Evolutionary conservation across 768 basidiomycete species (phyloP).

Genomic region (Auriculariales sp.): DNA sequence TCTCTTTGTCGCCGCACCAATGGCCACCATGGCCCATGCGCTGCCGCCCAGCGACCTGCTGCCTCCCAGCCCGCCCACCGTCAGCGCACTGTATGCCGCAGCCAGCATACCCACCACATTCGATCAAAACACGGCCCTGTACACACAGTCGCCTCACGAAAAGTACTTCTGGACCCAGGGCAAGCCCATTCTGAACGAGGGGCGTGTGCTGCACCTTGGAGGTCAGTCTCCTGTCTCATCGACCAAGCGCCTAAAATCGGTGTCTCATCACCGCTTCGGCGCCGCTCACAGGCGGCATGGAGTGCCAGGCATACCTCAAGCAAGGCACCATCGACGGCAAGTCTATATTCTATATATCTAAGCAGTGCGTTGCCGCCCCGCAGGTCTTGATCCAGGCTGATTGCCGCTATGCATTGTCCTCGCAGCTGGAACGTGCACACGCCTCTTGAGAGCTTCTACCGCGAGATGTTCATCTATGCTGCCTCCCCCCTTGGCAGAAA

Average conservation of each 20-base stretch:
- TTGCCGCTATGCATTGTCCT: conserved; percentile 10
- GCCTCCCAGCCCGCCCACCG: neutral
- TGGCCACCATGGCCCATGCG: neutral
- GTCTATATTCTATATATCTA: conserved; percentile 7
- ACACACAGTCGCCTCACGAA: neutral
- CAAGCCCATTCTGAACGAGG: neutral
- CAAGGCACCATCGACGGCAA: conserved; percentile 6
- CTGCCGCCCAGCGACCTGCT: neutral
- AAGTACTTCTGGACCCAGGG: neutral
- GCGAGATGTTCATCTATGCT: conserved; percentile 41
- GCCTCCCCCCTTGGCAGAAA: conserved; percentile 27
- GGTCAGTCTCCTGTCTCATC: neutral
- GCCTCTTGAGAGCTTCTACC: conserved; percentile 20
- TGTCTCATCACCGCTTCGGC: neutral
- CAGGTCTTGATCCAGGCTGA: neutral
- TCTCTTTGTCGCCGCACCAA: neutral
- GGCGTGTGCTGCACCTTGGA: neutral
- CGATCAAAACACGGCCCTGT: neutral
- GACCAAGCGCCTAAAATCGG: neutral
- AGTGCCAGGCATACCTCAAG: conserved; percentile 1
- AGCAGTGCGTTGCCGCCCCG: conserved; percentile 5
- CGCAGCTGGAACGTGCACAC: neutral
- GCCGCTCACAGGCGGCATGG: neutral
- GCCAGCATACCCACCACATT: neutral
- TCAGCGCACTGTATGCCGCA: neutral